Evolutionary conservation across 2,329 filamentous ascomycete species (phyloP).

Genomic region (Pseudodiploospora longispora): DNA sequence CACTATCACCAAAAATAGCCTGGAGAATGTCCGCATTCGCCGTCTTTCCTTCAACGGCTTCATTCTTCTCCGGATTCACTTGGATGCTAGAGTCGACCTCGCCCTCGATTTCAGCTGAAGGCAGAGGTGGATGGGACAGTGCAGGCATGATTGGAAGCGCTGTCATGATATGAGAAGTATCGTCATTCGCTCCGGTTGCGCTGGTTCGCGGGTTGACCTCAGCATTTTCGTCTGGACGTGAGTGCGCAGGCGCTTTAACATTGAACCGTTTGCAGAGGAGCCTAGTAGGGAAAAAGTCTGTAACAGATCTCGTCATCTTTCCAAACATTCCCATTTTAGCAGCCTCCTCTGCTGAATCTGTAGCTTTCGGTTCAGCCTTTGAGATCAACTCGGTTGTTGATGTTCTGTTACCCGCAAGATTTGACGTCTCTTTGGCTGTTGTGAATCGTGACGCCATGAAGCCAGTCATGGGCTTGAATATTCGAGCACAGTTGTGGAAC

Average conservation of each 20-base stretch:
- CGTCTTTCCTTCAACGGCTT: slow-evolving; percentile 56
- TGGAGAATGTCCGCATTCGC: slow-evolving; percentile 78
- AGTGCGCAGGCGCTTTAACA: slow-evolving; percentile 66
- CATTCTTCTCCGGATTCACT: slow-evolving; percentile 66
- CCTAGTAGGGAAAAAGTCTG: slow-evolving; percentile 71
- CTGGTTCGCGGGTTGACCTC: slow-evolving; percentile 14
- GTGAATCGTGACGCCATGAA: slow-evolving; percentile 93
- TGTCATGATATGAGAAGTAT: too few species aligned
- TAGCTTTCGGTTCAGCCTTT: slow-evolving; percentile 24
- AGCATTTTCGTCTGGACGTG: slow-evolving; percentile 42
- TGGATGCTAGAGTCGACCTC: slow-evolving; percentile 14
- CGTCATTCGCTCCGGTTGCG: neutral
- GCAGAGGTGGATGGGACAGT: neutral
- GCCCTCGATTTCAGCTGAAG: neutral
- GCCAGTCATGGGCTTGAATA: slow-evolving; percentile 88
- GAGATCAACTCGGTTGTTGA: slow-evolving; percentile 18
- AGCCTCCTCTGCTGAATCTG: slow-evolving; percentile 74
- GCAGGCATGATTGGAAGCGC: too few species aligned
- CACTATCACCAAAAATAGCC: slow-evolving; percentile 88
- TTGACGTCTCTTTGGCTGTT: slow-evolving; percentile 46
- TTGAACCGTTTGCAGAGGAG: slow-evolving; percentile 94
- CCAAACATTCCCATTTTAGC: slow-evolving; percentile 92
- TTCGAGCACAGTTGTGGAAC: slow-evolving; percentile 55
- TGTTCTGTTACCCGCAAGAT: slow-evolving; percentile 15
- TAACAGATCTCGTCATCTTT: slow-evolving; percentile 64